Evolutionary conservation across 140 eudicot genomes (phyloP).

Genomic region (Stevia rebaudiana): DNA sequence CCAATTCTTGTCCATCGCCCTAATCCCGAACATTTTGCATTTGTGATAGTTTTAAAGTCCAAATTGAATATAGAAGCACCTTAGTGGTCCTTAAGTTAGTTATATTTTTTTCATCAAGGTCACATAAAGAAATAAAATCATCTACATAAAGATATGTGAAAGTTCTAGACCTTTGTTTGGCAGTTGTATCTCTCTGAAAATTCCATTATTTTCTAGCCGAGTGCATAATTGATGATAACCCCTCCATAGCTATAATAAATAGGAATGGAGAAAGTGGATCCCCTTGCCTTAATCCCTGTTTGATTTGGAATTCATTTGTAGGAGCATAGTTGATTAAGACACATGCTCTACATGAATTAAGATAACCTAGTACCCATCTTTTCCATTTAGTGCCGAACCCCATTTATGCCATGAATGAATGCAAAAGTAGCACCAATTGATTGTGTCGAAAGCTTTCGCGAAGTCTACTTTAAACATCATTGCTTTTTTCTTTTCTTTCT

Average conservation of each 20-base stretch:
- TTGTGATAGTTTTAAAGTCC: no score
- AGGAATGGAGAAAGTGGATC: neutral
- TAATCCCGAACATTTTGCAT: no score
- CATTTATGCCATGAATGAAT: neutral
- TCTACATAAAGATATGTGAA: no score
- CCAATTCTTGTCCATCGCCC: no score
- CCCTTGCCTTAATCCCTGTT: neutral
- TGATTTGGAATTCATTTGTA: neutral
- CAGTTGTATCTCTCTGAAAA: no score
- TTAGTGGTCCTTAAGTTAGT: no score
- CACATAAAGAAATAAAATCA: no score
- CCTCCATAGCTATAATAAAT: neutral
- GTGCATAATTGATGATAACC: no score
- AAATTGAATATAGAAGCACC: no score
- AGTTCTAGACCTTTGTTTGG: no score
- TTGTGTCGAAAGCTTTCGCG: neutral
- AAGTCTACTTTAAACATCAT: neutral
- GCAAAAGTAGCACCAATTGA: neutral
- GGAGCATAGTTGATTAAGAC: neutral
- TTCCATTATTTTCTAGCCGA: no score
- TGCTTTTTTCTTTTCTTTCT: neutral
- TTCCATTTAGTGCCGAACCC: neutral
- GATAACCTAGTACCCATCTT: neutral
- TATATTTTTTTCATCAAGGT: no score
- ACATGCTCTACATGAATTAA: neutral